These are phyloP conservation scores for Pisolithus albus DNA, from an alignment of 768 basidiomycete genomes.

Conservation along the genomic window DNA sequence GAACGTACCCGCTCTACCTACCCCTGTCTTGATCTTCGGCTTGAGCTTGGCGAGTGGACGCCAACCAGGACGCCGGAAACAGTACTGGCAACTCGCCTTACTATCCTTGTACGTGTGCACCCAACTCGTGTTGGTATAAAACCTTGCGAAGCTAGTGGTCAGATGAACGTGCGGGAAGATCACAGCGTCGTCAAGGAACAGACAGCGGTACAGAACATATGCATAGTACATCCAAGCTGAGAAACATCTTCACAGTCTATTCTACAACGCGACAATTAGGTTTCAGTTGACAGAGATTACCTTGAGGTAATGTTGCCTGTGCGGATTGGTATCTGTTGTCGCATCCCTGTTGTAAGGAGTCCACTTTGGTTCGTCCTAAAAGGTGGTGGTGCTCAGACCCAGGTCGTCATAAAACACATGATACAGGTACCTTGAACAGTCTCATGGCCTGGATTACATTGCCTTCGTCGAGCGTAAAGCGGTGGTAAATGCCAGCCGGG, in stretches of 20 bases:
- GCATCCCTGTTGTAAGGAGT: conserved; percentile 60
- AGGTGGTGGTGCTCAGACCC: not conserved
- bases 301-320: conserved; percentile 54
- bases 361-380: conserved; percentile 92
- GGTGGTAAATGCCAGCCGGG: conserved; percentile 87
- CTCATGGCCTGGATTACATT: conserved; percentile 70
- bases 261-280: not conserved
- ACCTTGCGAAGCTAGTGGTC: too few relatives aligned
- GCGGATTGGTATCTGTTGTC: conserved; percentile 58
- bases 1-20: too few relatives aligned
- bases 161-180: too few relatives aligned
- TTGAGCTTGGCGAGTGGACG: too few relatives aligned
- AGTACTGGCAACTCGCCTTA: too few relatives aligned
- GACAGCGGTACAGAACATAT: too few relatives aligned
- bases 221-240: too few relatives aligned
- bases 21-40: too few relatives aligned
- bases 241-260: not conserved
- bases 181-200: too few relatives aligned
- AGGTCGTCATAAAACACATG: not conserved
- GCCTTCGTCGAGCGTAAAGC: conserved; percentile 77
- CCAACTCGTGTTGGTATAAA: too few relatives aligned
- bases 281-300: conserved; percentile 33
- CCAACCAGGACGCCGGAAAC: too few relatives aligned
- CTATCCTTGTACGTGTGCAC: too few relatives aligned
- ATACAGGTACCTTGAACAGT: conserved; percentile 64